Base-by-base conservation (phyloP, 1,284 basidiomycete genomes). In the Sutorius eximius region DNA sequence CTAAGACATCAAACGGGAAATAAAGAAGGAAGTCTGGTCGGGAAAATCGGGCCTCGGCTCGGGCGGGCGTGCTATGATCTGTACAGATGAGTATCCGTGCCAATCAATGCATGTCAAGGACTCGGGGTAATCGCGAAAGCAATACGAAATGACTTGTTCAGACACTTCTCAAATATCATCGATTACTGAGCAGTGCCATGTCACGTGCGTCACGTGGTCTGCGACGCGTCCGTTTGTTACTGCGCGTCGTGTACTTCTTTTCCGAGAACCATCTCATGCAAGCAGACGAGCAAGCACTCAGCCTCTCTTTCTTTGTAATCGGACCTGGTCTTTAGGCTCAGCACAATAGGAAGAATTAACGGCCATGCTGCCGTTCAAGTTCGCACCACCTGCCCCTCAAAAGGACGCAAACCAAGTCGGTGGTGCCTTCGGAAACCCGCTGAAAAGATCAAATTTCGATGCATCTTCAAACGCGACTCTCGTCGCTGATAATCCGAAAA, bases 161-260 rank as follows among this genome's bases (percentile, higher is more conserved):
- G 32, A n/a, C n/a, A n/a, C n/a, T n/a, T n/a, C n/a, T n/a, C n/a
- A n/a, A n/a, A n/a, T n/a, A n/a, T n/a, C n/a, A n/a, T n/a, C 15
- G 13, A 16, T 16, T 13, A 16, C 33, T 5, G n/a, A 16, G 36
- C 16, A 7, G 16, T 6, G 15, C 16, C 7, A 22, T 4, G 13
- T 61, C 57, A 65, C 62, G 58, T 46, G 51, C 1, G 9, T 63
- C 64, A 66, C 63, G 62, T 68, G 64, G 9, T 0, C 6, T 4
- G 9, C 11, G 45, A 51, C 65, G 58, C 63, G 67, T 37, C 27
- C n/a, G 33, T 36, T 32, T 27, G 3, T 9, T 11, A 9, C 13
- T 22, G 30, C 27, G 27, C 18, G 30, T 45, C 4, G n/a, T 16
- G 9, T 8, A 24, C 56, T 51, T 27, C 5, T 6, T 27, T 45